Percentiles rank a stretch among this genome's conserved stretches.
Evolutionary conservation across 2,329 filamentous ascomycete species (phyloP).

Genomic region (Scolecobasidium constrictum): DNA sequence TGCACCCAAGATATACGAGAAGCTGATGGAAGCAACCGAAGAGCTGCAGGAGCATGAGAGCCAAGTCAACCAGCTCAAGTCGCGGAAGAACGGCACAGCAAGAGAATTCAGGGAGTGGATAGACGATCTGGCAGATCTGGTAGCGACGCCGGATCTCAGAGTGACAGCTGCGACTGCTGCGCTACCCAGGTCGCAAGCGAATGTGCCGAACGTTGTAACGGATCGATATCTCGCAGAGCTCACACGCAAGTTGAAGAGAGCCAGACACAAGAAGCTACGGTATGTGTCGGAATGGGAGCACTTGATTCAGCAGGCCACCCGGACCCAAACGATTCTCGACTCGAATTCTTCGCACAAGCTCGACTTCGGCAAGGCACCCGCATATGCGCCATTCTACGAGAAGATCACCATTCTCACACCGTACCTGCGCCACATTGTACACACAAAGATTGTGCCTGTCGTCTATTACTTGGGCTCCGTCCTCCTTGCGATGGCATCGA

Average conservation of each 20-base stretch:
- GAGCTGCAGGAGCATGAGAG: conserved; percentile 71
- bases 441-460: conserved; percentile 64
- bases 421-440: conserved; percentile 66
- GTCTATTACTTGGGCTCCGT: conserved; percentile 53
- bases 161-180: conserved; percentile 16
- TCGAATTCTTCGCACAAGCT: conserved; percentile 71
- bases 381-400: conserved; percentile 4
- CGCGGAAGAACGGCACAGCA: conserved; percentile 69
- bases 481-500: conserved; percentile 63
- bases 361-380: conserved; percentile 53
- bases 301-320: conserved; percentile 61
- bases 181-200: conserved; percentile 18
- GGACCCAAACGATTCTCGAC: conserved; percentile 73
- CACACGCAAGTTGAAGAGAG: conserved; percentile 69
- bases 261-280: conserved; percentile 70
- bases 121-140: conserved; percentile 76
- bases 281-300: conserved; percentile 81
- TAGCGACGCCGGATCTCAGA: conserved; percentile 39
- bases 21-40: conserved; percentile 72
- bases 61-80: conserved; percentile 68
- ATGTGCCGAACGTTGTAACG: conserved; percentile 72
- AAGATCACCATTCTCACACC: conserved; percentile 55
- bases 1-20: conserved; percentile 76
- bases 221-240: conserved; percentile 87
- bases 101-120: conserved; percentile 84